phyloP scores from a whole-genome alignment of 768 basidiomycete species.

The Xerocomus potaroensis region DNA sequence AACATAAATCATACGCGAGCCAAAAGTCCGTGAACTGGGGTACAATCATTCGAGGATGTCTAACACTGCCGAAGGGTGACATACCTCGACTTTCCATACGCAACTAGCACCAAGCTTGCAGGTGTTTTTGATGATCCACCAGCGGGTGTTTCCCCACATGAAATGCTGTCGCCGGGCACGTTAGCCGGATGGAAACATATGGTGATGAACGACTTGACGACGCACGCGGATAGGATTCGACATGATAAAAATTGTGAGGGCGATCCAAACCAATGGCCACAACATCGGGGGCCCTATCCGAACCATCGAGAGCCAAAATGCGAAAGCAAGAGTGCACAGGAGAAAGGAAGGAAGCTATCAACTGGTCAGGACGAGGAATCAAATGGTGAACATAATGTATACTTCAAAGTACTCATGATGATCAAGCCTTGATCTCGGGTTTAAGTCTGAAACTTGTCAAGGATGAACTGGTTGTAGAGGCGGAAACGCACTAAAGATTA shows the following conservation, averaged over 20 bases:
- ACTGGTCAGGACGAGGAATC: conserved; percentile 5
- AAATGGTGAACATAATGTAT: conserved; percentile 10
- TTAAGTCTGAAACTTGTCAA: conserved; percentile 48
- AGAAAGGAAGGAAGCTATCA: conserved; percentile 74
- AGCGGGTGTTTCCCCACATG: conserved; percentile 41
- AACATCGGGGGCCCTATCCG: conserved; percentile 64
- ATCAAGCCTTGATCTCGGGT: conserved; percentile 68
- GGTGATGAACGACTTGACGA: not conserved
- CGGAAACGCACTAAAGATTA: conserved; percentile 68
- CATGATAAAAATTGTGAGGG: conserved; percentile 51
- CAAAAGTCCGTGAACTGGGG: conserved; percentile 81
- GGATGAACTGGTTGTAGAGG: not conserved
- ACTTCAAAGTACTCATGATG: conserved; percentile 75
- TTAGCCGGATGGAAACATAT: not conserved
- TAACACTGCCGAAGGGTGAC: not conserved
- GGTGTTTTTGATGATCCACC: conserved; percentile 72
- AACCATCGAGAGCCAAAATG: conserved; percentile 82
- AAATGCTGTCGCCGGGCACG: conserved; percentile 48
- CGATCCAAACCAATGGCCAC: conserved; percentile 84
- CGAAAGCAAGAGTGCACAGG: conserved; percentile 67
- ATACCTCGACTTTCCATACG: conserved; percentile 67
- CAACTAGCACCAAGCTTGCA: conserved; percentile 68
- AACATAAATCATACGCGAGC: conserved; percentile 57
- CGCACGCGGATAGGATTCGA: conserved; percentile 71
- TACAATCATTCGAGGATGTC: conserved; percentile 1